phyloP scores from a whole-genome alignment of 768 basidiomycete species.

The Nidula microcarpa region DNA sequence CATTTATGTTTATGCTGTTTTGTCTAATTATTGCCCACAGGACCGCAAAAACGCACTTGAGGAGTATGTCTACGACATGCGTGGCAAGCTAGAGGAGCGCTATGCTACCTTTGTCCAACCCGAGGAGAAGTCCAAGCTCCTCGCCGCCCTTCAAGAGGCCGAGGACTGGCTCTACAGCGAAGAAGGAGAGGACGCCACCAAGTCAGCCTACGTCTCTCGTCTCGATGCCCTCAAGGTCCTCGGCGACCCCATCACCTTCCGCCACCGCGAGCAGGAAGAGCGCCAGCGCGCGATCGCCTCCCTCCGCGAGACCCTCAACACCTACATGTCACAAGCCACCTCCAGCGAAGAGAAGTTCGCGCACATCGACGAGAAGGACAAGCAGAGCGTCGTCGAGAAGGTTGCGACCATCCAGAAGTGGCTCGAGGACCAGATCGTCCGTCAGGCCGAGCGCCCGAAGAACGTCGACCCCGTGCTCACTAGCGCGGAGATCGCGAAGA shows the following conservation, averaged over 20 bases:
- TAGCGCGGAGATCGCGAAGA: constrained; percentile 81
- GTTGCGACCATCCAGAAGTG: constrained; percentile 89
- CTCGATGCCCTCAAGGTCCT: constrained; percentile 81
- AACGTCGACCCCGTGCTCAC: constrained; percentile 84
- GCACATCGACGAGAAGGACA: constrained; percentile 90
- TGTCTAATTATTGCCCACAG: constrained; percentile 29
- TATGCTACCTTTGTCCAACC: constrained; percentile 74
- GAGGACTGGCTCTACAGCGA: constrained; percentile 99
- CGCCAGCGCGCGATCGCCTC: constrained; percentile 68
- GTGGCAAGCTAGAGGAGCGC: constrained; percentile 86
- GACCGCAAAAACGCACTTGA: constrained; percentile 98
- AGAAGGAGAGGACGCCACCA: constrained; percentile 93
- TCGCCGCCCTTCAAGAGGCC: constrained; percentile 66
- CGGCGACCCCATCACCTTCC: constrained; percentile 83
- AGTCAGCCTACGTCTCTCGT: constrained; percentile 87
- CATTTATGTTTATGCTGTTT: neutral
- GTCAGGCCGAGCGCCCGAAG: constrained; percentile 88
- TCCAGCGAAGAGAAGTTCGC: constrained; percentile 80
- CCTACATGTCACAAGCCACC: constrained; percentile 79
- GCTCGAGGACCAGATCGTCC: constrained; percentile 88
- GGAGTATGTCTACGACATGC: constrained; percentile 97
- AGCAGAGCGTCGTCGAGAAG: constrained; percentile 83
- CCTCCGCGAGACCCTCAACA: constrained; percentile 87
- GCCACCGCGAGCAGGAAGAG: constrained; percentile 81
- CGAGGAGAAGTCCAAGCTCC: constrained; percentile 75